A percentile compares a stretch with the other conserved stretches of the same genome.
Evolutionary conservation across 805 yeast genomes (phyloP).

Genomic region (Wickerhamomyces xylosicus): DNA sequence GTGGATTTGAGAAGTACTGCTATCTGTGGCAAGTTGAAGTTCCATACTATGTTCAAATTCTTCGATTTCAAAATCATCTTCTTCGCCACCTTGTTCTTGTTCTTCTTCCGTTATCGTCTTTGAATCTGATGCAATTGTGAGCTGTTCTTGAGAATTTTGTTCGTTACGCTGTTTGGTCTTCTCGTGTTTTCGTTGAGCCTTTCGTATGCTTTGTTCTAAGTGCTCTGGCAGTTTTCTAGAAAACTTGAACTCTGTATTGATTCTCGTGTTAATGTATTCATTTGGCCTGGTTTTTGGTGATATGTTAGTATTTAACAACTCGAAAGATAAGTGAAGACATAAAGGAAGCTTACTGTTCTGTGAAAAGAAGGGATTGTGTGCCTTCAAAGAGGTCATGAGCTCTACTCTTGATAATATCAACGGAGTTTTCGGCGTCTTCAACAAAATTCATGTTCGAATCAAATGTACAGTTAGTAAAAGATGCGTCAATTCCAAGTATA

Average conservation of each 20-base stretch:
- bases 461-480: too few relatives aligned
- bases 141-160: constrained; percentile 2
- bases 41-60: too few relatives aligned
- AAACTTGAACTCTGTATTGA: constrained; percentile 21
- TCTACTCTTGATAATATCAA: constrained; percentile 7
- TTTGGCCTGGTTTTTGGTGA: constrained; percentile 14
- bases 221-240: constrained; percentile 20
- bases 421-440: constrained; percentile 9
- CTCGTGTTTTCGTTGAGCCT: constrained; percentile 3
- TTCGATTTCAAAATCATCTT: constrained; percentile 7
- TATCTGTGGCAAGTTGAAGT: too few relatives aligned
- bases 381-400: constrained; percentile 7
- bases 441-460: constrained; percentile 10
- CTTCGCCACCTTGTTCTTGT: constrained; percentile 2
- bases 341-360: constrained; percentile 5
- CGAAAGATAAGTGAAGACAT: too few relatives aligned
- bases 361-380: constrained; percentile 1
- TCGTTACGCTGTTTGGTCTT: constrained; percentile 2
- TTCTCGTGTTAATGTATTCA: constrained; percentile 18
- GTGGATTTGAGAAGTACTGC: too few relatives aligned
- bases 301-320: constrained; percentile 1
- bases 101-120: background rate
- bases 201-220: constrained; percentile 18
- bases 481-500: too few relatives aligned
- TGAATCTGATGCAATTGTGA: constrained; percentile 2